A percentile compares a stretch with the other conserved stretches of the same genome.
Conservation (phyloP, 2,329 filamentous ascomycete genomes). For the Fusarium sp. region DNA sequence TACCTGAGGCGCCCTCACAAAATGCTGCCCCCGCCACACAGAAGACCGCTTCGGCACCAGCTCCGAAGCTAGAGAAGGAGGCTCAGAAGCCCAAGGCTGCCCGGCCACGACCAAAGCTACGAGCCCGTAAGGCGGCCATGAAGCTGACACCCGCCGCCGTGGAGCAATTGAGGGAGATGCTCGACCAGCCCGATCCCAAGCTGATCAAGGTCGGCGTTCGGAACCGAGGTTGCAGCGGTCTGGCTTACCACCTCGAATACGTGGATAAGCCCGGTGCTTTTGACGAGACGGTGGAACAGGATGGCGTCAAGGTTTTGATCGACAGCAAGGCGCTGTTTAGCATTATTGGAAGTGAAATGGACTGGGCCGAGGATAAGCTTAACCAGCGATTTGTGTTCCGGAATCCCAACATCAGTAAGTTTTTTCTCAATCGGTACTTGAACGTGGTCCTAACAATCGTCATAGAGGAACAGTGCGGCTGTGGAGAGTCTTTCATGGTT, state of each 20-base stretch:
- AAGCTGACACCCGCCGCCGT: slow-evolving; percentile 85
- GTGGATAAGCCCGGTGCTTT: slow-evolving; percentile 90
- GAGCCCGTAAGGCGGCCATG: slow-evolving; percentile 90
- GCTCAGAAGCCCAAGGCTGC: slow-evolving; percentile 73
- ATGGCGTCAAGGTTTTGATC: slow-evolving; percentile 94
- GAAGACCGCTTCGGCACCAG: slow-evolving; percentile 50
- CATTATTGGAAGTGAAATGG: slow-evolving; percentile 99
- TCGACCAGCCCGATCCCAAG: slow-evolving; percentile 89
- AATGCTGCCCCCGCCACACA: slow-evolving; percentile 34
- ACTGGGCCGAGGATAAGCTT: slow-evolving; percentile 96
- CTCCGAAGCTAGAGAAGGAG: slow-evolving; percentile 66
- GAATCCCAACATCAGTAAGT: slow-evolving; percentile 98
- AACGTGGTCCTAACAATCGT: slow-evolving; percentile 46
- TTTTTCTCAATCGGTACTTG: neutral
- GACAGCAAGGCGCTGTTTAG: slow-evolving; percentile 98
- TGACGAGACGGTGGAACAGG: slow-evolving; percentile 94
- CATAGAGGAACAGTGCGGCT: slow-evolving; percentile 93
- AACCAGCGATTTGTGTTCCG: slow-evolving; percentile 93
- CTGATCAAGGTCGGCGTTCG: slow-evolving; percentile 94
- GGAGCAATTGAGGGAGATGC: slow-evolving; percentile 78
- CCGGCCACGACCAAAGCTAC: slow-evolving; percentile 53
- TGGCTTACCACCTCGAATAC: slow-evolving; percentile 94
- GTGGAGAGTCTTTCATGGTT: slow-evolving; percentile 96
- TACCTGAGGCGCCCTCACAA: slow-evolving; percentile 26
- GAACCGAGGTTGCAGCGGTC: slow-evolving; percentile 92